phyloP scores from a whole-genome alignment of 2,329 filamentous ascomycete species.

The Blumeria graminis region DNA sequence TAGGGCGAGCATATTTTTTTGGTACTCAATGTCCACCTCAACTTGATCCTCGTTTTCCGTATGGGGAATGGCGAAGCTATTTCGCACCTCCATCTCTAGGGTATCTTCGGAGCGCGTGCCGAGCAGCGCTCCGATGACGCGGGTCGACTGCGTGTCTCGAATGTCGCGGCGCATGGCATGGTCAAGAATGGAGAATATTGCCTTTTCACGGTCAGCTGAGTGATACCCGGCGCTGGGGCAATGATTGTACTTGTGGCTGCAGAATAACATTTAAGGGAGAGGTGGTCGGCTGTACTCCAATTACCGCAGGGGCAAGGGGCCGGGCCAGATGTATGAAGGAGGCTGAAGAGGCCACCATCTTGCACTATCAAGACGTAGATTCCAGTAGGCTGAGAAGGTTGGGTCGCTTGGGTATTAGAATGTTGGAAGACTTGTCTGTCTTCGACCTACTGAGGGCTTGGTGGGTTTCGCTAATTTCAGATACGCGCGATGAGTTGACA shows the following conservation, averaged over 20 bases:
- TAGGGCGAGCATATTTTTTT: conserved; percentile 94
- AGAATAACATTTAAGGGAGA: conserved; percentile 84
- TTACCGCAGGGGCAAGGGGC: conserved; percentile 60
- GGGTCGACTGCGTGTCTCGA: conserved; percentile 54
- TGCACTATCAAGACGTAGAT: conserved; percentile 20
- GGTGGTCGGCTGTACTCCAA: conserved; percentile 63
- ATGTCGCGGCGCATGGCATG: conserved; percentile 60
- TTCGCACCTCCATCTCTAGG: conserved; percentile 84
- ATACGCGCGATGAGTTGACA: not conserved
- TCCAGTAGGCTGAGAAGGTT: not conserved
- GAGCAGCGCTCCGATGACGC: conserved; percentile 89
- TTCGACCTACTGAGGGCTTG: not conserved
- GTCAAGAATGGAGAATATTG: conserved; percentile 60
- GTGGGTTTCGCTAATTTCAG: conserved; percentile 2
- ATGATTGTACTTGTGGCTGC: conserved; percentile 60
- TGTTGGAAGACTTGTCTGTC: no score
- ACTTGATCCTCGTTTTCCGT: conserved; percentile 97
- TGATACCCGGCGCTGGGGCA: not conserved
- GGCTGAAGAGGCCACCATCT: conserved; percentile 53
- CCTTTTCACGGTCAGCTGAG: conserved; percentile 20
- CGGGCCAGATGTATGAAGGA: conserved; percentile 87
- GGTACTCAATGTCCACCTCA: conserved; percentile 98
- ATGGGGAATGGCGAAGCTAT: conserved; percentile 93
- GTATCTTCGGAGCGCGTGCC: conserved; percentile 90
- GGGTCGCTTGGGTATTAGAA: no score